Evolutionary conservation across 192 early-diverging fungal genomes (phyloP).

Genomic region (Entomortierella beljakovae): DNA sequence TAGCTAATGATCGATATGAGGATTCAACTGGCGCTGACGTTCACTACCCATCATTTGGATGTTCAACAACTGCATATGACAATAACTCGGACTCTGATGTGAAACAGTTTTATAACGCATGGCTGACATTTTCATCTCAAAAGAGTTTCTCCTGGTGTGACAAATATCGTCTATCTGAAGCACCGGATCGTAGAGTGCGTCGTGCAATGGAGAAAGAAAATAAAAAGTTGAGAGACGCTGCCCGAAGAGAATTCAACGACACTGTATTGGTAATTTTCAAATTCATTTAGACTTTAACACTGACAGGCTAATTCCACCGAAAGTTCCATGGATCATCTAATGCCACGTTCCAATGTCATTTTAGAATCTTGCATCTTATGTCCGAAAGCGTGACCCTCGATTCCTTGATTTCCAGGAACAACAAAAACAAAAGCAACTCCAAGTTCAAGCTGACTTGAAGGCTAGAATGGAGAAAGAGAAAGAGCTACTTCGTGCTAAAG

Average conservation of each 20-base stretch:
- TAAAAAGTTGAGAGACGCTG: conserved; percentile 81
- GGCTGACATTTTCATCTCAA: conserved; percentile 80
- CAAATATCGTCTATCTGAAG: conserved; percentile 84
- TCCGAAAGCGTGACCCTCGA: conserved; percentile 93
- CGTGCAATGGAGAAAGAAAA: conserved; percentile 95
- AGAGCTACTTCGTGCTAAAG: conserved; percentile 59
- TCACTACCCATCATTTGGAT: conserved; percentile 75
- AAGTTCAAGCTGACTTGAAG: conserved; percentile 68
- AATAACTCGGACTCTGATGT: conserved; percentile 64
- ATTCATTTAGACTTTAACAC: not conserved
- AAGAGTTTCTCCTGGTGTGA: conserved; percentile 98
- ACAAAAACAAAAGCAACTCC: conserved; percentile 64
- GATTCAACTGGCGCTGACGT: conserved; percentile 40
- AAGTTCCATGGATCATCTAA: not conserved
- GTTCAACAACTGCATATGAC: conserved; percentile 73
- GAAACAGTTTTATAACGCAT: conserved; percentile 83
- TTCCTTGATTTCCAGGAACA: conserved; percentile 74
- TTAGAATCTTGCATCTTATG: conserved; percentile 77
- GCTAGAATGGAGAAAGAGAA: conserved; percentile 71
- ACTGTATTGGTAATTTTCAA: conserved; percentile 66
- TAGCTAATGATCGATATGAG: conserved; percentile 53
- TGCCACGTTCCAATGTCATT: not conserved
- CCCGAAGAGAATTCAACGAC: conserved; percentile 79
- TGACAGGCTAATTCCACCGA: not conserved
- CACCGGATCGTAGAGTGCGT: conserved; percentile 82